phyloP scores from a whole-genome alignment of 2,329 filamentous ascomycete species.

The Curvularia verruculosa region DNA sequence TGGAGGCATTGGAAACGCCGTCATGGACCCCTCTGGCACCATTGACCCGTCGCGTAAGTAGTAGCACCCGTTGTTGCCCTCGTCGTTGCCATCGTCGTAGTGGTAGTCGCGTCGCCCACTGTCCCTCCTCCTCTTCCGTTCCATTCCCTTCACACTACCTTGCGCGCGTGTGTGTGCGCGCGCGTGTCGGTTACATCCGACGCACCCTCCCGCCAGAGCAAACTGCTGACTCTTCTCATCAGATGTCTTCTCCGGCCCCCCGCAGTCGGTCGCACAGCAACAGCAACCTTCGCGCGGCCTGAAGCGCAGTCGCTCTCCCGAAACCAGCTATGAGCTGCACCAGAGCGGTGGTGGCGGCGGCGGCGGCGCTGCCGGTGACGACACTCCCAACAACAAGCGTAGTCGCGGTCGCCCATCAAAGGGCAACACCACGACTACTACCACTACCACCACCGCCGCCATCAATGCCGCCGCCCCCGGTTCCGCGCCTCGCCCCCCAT shows the following conservation, averaged over 20 bases:
- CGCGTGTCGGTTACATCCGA: slow-evolving; percentile 44
- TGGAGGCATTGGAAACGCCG: slow-evolving; percentile 49
- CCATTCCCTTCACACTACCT: too few species aligned
- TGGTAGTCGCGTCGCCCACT: too few species aligned
- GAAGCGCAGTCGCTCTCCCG: slow-evolving; percentile 52
- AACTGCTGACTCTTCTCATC: slow-evolving; percentile 34
- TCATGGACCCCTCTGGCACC: slow-evolving; percentile 51
- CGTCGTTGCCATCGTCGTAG: too few species aligned
- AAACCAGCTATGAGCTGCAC: slow-evolving; percentile 45
- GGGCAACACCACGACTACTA: slow-evolving; percentile 47
- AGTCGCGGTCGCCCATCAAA: slow-evolving; percentile 66
- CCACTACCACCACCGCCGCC: too few species aligned
- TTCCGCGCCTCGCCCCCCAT: slow-evolving; percentile 45
- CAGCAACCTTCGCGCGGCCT: slow-evolving; percentile 41
- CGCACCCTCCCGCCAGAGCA: slow-evolving; percentile 24
- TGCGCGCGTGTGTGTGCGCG: too few species aligned
- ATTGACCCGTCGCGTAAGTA: slow-evolving; percentile 47
- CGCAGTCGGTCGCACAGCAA: slow-evolving; percentile 43
- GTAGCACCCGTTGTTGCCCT: slow-evolving; percentile 4
- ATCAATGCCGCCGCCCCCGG: too few species aligned
- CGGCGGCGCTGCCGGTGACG: too few species aligned
- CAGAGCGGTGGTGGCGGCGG: too few species aligned
- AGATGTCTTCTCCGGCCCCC: slow-evolving; percentile 39
- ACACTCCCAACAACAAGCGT: slow-evolving; percentile 27
- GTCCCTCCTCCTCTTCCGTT: too few species aligned